Evolutionary conservation across 2,329 filamentous ascomycete species (phyloP), one percentile per base, ranked within the genome.

Genomic region (Aspergillus sp.): DNA sequence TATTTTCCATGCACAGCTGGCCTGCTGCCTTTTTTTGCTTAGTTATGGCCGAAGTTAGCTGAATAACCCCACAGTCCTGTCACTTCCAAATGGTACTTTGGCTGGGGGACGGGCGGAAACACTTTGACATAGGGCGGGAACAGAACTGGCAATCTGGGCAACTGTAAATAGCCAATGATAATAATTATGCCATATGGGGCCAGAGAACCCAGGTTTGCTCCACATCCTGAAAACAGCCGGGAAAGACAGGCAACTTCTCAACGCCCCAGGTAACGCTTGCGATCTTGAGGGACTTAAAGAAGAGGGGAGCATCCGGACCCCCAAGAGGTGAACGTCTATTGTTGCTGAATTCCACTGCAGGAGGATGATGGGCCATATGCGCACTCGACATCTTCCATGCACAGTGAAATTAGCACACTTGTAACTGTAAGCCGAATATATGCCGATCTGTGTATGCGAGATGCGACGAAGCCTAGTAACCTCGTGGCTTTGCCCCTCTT

Each of bases 401-500:
- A 45, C 25, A 25, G 17, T 41, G 48, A 41, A 27, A 46, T 15
- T n/a, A n/a, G 17, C 19, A 23, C 21, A 33, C 51, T 17, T 31
- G 23, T 25, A 25, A 25, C 17, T 37, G 12, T 41, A 40, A 45
- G 31, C 43, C 27, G 23, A 55, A 52, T 55, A 56, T 33, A 39
- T 46, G 63, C 60, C 60, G 63, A 65, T 64, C 63, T 50, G 58
- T 62, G 60, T 57, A 60, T 60, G 53, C 33, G 45, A 62, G 48
- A 56, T 56, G 54, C 59, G 51, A 52, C 59, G 45, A 47, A 60
- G 40, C 41, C 57, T 52, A 55, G 21, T 21, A 4, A 45, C 61
- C 59, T 63, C 61, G 62, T 65, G 63, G 63, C 58, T 46, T 59
- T 48, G 35, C n/a, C n/a, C 15, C 35, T 27, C 52, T 55, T 55